Base-by-base conservation (phyloP, 2,329 filamentous ascomycete genomes). In the Hypoxylon rubiginosum region DNA sequence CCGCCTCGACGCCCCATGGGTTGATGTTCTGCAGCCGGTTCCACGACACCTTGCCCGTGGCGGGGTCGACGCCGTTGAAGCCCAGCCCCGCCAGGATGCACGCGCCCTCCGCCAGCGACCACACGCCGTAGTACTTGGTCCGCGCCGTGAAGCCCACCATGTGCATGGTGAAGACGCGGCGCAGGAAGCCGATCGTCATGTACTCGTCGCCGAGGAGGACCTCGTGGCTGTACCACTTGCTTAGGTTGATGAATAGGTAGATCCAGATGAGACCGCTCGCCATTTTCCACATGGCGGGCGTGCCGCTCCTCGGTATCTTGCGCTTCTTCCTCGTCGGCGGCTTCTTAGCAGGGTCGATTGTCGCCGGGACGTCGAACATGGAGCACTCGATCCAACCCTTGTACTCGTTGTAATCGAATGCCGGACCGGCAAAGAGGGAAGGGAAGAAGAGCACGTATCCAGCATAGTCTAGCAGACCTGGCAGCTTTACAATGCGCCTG, bases 391-490 rank as follows among this genome's bases (percentile, higher is more conserved):
- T 90, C 91, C 95, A 99, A 55, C 90, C 89, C 58, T 89, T 90
- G 81, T 98, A 99, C 76, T 99, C 95, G 67, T 91, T 90, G 77
- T 92, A 99, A 78, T 99, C 97, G 76, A 98, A 98, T 0, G 96
- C 91, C 0, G 96, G 96, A 0, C 97, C 96, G 1, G 88, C 92
- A 74, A 98, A 91, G 15, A 99, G 84, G 0, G 92, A 91, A 0
- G 96, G 96, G 79, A 99, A 99, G 85, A 98, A 99, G 58, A 98
- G 84, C 21, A 98, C 93, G 76, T 97, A 99, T 69, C 92, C 96
- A 15, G 91, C 84, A 76, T 92, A 99, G 80, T 98, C 92, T 34
- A 97, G 81, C 0, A 96, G 76, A 19, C 82, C 79, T 0, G 97
- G 97, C 59, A 99, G 84, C 49, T 92, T 81, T 57, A 84, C 85